Base-by-base conservation (phyloP, 2,329 filamentous ascomycete genomes). In the Alternaria solani region DNA sequence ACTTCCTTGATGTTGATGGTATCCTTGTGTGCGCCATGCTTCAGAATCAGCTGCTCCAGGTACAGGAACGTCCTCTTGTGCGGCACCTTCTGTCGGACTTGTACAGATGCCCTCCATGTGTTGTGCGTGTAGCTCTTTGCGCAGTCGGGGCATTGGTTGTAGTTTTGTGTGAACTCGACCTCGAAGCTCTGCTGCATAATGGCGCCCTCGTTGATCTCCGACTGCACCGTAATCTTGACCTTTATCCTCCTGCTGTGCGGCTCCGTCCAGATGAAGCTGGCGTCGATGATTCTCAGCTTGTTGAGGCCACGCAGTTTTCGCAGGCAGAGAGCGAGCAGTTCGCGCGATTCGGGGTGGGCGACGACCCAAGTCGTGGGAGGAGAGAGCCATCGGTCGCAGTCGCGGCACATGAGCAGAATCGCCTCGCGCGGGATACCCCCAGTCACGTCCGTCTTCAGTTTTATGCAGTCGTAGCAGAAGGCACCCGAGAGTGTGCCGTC, bases 1-100 rank as follows among this genome's bases (percentile, higher is more conserved):
- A 92, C 91, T 81, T 99, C 95, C 78, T 96, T 97, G 81, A 99
- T 99, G 79, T 98, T 99, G 80, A 97, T 94, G 1, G 94, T 95
- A 69, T 99, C 94, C 66, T 88, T 77, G 65, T 78, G 75, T 4
- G 94, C 95, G 57, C 88, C 87, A 78, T 98, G 93, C 84, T 97
- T 98, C 70, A 99, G 84, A 70, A 99, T 96, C 57, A 98, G 85
- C 83, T 99, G 94, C 80, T 98, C 95, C 36, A 98, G 88, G 76
- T 87, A 91, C 59, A 92, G 79, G 78, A 92, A 92, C 1, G 89
- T 92, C 71, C 95, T 86, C 87, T 98, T 99, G 82, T 99, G 95
- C 5, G 92, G 88, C 39, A 99, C 95, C 82, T 98, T 97, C 79
- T 99, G 95, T 64, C 95, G 89, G 57, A 99, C 93, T 82, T 99